Percentiles rank a stretch among this genome's conserved stretches.
phyloP scores from a whole-genome alignment of 805 yeast species.

The Lipomyces yamadae region DNA sequence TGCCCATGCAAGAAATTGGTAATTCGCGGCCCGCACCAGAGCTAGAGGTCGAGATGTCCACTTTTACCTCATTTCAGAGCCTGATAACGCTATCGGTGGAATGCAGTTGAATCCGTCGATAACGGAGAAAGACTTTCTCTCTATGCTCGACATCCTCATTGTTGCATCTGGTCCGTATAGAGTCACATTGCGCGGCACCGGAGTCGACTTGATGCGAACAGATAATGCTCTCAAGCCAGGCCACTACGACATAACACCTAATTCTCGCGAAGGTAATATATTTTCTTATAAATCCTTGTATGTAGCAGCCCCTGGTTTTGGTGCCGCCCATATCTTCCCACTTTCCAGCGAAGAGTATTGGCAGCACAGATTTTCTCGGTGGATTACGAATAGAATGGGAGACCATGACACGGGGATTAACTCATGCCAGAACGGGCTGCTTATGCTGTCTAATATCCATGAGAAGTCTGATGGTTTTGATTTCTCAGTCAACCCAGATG shows the following conservation, averaged over 20 bases:
- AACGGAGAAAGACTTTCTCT: slow-evolving; percentile 5
- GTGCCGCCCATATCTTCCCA: too few relatives aligned
- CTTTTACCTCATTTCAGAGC: slow-evolving; percentile 1
- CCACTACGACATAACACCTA: slow-evolving; percentile 1
- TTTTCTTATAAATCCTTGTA: too few relatives aligned
- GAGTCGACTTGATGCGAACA: slow-evolving; percentile 7
- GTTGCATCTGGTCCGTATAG: slow-evolving; percentile 8
- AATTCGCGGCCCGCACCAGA: slow-evolving; percentile 6
- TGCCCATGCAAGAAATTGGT: slow-evolving; percentile 1
- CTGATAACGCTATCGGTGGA: slow-evolving; percentile 5
- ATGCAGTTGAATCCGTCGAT: background rate
- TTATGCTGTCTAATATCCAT: too few relatives aligned
- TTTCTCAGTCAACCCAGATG: too few relatives aligned
- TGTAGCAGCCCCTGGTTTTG: too few relatives aligned
- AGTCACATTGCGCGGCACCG: slow-evolving; percentile 5
- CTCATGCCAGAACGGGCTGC: too few relatives aligned
- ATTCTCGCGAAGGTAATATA: background rate
- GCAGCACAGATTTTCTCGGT: too few relatives aligned
- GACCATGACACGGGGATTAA: too few relatives aligned
- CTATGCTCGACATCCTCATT: slow-evolving; percentile 6
- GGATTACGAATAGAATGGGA: too few relatives aligned
- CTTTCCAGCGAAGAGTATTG: too few relatives aligned
- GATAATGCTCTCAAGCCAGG: slow-evolving; percentile 5
- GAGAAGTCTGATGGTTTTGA: too few relatives aligned
- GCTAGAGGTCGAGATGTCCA: slow-evolving; percentile 7